Percentiles rank a stretch among this genome's conserved stretches.
Conservation (phyloP, 768 basidiomycete species). For the Tephrocybe sp. region DNA sequence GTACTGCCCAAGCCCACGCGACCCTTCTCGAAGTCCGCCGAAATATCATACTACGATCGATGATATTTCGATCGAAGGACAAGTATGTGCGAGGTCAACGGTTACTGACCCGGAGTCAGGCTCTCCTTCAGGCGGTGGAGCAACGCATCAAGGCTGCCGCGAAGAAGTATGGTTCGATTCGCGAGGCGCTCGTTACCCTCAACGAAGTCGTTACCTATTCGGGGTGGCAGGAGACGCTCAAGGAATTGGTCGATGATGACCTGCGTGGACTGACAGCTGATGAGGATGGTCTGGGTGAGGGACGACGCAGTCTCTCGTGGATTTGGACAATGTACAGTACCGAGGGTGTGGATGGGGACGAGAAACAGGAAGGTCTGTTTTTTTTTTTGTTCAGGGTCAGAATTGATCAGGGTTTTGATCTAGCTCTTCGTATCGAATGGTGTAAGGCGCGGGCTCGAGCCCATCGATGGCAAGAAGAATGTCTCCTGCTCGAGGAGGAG, state of each 20-base stretch:
- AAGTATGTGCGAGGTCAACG: constrained; percentile 13
- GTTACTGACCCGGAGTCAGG: constrained; percentile 6
- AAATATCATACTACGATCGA: constrained; percentile 5
- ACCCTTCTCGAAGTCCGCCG: constrained; percentile 10
- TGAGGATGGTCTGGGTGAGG: too few species aligned
- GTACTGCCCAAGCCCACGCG: constrained; percentile 8
- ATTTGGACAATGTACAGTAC: constrained; percentile 7
- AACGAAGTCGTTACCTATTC: neutral
- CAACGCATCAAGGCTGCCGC: constrained; percentile 3
- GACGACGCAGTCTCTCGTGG: constrained; percentile 12
- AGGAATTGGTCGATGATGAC: neutral
- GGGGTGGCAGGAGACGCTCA: too few species aligned
- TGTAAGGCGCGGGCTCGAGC: constrained; percentile 3
- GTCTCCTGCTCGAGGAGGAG: too few species aligned
- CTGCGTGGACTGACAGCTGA: constrained; percentile 5
- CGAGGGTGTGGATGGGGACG: neutral
- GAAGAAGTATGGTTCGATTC: constrained; percentile 7
- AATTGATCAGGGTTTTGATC: neutral
- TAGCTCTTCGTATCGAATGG: constrained; percentile 2
- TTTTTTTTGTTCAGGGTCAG: neutral
- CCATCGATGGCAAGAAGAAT: constrained; percentile 5
- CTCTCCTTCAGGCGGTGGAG: constrained; percentile 3
- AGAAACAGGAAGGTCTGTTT: too few species aligned
- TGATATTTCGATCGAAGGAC: constrained; percentile 15
- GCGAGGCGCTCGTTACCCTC: neutral